Evolutionary conservation across 441 rosid species (phyloP).

Genomic region (Pelargonium cotyledonis): DNA sequence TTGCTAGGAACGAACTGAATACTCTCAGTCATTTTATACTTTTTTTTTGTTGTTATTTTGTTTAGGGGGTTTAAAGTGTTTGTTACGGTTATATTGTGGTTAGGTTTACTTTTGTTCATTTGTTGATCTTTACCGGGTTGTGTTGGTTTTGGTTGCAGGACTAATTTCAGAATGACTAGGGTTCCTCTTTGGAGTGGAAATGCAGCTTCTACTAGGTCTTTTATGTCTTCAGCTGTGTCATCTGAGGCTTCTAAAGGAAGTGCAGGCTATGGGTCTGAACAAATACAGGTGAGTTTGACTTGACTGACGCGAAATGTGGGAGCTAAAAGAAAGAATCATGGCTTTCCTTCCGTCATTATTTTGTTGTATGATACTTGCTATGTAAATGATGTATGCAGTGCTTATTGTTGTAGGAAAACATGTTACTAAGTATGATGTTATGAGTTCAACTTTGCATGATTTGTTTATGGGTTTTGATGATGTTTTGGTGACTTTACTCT

Average conservation of each 20-base stretch:
- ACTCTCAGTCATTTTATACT: neutral
- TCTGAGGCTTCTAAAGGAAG: conserved; percentile 55
- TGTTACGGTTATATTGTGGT: neutral
- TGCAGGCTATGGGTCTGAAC: conserved; percentile 72
- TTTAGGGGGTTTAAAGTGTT: neutral
- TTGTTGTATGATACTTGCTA: neutral
- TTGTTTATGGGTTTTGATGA: neutral
- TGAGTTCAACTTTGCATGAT: neutral
- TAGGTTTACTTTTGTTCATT: neutral
- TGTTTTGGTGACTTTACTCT: conserved; percentile 5
- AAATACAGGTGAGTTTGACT: conserved; percentile 61
- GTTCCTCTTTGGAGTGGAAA: conserved; percentile 32
- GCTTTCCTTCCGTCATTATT: neutral
- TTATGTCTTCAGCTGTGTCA: conserved; percentile 55
- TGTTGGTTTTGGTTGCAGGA: conserved; percentile 33
- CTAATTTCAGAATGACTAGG: conserved; percentile 33
- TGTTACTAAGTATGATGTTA: neutral
- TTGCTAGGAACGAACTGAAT: neutral
- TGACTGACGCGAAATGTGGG: neutral
- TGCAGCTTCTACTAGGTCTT: conserved; percentile 51
- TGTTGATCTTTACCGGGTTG: neutral
- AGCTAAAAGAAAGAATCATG: neutral
- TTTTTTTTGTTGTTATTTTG: neutral
- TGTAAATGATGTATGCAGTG: neutral
- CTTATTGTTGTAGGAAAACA: neutral